Evolutionary conservation across 306 rosid genomes (phyloP), one percentile per base, ranked within the genome.

Genomic region (Cucurbita maxima): DNA sequence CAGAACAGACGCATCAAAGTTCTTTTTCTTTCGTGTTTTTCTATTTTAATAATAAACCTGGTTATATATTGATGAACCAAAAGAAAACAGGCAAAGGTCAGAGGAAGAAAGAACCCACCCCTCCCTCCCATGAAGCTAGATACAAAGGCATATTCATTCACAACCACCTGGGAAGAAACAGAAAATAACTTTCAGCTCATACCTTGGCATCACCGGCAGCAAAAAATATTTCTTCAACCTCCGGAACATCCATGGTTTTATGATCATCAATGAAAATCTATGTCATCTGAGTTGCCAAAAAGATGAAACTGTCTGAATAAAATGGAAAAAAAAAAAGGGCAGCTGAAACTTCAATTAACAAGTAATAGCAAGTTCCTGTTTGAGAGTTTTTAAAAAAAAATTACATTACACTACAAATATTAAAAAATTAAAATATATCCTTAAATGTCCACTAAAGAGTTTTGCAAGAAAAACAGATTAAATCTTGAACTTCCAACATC

Each of bases 201-300:
- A 75, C 77, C 77, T 75, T 75, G 25, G 77, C 71, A 59, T 58
- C 70, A 47, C 50, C 45, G n/a, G 77, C 58, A 14, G 70, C 59
- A 11, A 75, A 75, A 37, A 16, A 62, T 13, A 57, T 45, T 59
- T 75, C 77, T 60, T 75, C 77, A 20, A 48, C 71, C 38, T 59
- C 71, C 5, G 77, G 22, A 48, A 47, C 45, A 60, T 75, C 77
- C 77, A 75, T 75, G 45, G 59, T 59, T 74, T 47, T 55, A 10
- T 12, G 64, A 3, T 55, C 67, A 20, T 40, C 67, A 41, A 72
- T 1, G 41, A 56, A 19, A 45, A 48, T 30, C 53, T 58, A 60
- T 48, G 59, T 60, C 77, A 45, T 44, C 71, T 47, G 58, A 5
- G 71, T 18, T 59, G 10, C 59, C 71, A 47, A 75, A 75, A 34